Evolutionary conservation across 805 yeast genomes (phyloP).

Genomic region (Suhomyces prunicola): DNA sequence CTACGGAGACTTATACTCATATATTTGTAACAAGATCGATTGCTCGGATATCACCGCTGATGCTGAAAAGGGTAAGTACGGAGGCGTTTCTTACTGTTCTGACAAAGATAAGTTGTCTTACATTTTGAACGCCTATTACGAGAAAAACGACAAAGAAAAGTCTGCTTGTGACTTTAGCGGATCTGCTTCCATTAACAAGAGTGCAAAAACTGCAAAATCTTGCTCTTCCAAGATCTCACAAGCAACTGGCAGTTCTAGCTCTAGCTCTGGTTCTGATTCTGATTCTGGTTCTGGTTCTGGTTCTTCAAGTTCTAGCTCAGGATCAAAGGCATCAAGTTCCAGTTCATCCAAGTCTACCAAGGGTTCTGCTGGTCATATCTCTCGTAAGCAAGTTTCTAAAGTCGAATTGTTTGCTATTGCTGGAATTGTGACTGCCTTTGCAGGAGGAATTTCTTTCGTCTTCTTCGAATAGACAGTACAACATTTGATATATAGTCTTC

Average conservation of each 20-base stretch:
- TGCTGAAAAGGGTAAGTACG: constrained; percentile 66
- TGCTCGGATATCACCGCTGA: constrained; percentile 62
- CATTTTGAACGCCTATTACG: constrained; percentile 46
- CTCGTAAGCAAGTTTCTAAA: constrained; percentile 24
- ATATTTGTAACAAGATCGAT: constrained; percentile 55
- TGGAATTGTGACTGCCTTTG: constrained; percentile 33
- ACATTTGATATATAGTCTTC: not conserved
- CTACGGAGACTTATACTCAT: constrained; percentile 56
- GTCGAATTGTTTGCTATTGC: constrained; percentile 33
- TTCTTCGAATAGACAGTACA: constrained; percentile 13
- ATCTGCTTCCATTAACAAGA: constrained; percentile 48
- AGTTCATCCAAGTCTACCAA: constrained; percentile 21
- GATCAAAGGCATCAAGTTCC: constrained; percentile 18
- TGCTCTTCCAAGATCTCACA: constrained; percentile 25
- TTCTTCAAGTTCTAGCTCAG: constrained; percentile 18
- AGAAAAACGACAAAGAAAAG: constrained; percentile 36
- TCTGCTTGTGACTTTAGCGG: constrained; percentile 71
- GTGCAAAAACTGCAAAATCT: constrained; percentile 27
- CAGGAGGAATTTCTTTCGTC: constrained; percentile 44
- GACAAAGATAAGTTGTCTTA: constrained; percentile 63
- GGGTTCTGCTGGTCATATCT: constrained; percentile 17
- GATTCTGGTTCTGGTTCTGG: constrained; percentile 15
- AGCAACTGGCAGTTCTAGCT: constrained; percentile 14
- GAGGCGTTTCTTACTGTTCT: constrained; percentile 71
- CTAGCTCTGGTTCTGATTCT: constrained; percentile 22